A percentile compares a stretch with the other conserved stretches of the same genome.
Conservation (phyloP, 306 rosid species). For the Cajanus cajan region DNA sequence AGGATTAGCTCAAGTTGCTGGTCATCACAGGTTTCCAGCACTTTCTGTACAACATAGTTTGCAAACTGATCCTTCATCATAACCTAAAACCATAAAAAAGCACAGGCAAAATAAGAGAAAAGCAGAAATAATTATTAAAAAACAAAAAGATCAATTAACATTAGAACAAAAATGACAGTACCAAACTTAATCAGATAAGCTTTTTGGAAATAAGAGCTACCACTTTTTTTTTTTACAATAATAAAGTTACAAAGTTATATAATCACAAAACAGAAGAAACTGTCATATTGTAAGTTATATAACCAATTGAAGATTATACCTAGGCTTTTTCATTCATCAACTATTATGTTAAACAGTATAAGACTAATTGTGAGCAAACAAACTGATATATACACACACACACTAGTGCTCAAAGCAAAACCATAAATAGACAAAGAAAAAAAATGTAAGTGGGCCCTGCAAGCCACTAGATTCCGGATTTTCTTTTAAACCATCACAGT, state of each 20-base stretch:
- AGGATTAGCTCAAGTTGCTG: conserved; percentile 92
- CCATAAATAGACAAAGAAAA: background rate
- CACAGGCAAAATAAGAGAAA: background rate
- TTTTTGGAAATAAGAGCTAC: background rate
- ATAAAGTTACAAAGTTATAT: background rate
- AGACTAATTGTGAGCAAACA: background rate
- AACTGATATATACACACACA: background rate
- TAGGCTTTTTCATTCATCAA: no score
- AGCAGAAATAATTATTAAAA: background rate
- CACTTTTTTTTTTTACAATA: background rate
- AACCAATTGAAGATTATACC: background rate
- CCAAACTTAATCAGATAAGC: background rate
- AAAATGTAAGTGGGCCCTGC: background rate
- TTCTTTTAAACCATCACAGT: background rate
- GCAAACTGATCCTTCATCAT: conserved; percentile 99
- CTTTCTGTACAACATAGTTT: conserved; percentile 93
- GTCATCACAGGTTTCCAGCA: conserved; percentile 94
- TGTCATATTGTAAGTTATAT: background rate
- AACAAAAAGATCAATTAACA: background rate
- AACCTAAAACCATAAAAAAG: conserved; percentile 29
- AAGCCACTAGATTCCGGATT: background rate
- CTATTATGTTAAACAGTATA: background rate
- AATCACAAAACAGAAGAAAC: background rate
- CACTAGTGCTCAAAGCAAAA: background rate
- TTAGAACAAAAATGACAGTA: background rate